Percentiles rank a stretch among this genome's conserved stretches.
phyloP scores from a whole-genome alignment of 768 basidiomycete genomes.

The Porphyrellus cyaneotinctus region DNA sequence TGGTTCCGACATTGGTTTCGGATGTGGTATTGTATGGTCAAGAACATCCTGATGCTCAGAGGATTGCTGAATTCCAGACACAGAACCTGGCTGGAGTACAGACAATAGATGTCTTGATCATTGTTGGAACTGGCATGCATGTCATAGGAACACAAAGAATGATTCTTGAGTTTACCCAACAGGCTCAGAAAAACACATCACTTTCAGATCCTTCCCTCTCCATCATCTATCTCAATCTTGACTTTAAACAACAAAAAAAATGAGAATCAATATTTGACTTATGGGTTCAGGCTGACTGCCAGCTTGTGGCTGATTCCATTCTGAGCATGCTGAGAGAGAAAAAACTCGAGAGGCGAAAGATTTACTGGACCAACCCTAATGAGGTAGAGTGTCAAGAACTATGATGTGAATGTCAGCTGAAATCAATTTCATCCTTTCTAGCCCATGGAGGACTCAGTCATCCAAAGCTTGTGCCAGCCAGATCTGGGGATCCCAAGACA shows the following conservation, averaged over 20 bases:
- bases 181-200: background rate
- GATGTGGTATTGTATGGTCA: conserved; percentile 12
- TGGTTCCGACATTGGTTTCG: conserved; percentile 3
- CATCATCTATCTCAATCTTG: conserved; percentile 5
- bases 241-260: conserved; percentile 3
- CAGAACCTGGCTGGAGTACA: background rate
- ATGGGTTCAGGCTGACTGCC: conserved; percentile 11
- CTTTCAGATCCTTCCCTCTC: background rate
- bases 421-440: no score
- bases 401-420: no score
- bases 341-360: background rate
- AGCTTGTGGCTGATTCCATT: background rate
- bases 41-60: conserved; percentile 1
- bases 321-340: background rate
- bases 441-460: accelerated
- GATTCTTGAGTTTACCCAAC: background rate
- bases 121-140: conserved; percentile 14
- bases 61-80: background rate
- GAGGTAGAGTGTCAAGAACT: no score
- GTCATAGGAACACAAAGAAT: conserved; percentile 13
- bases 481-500: background rate
- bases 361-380: background rate
- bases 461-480: no score
- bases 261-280: conserved; percentile 3
- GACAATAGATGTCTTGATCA: conserved; percentile 1